Base-by-base conservation (phyloP, 139 green algal genomes). In the Coelastrella sp. region DNA sequence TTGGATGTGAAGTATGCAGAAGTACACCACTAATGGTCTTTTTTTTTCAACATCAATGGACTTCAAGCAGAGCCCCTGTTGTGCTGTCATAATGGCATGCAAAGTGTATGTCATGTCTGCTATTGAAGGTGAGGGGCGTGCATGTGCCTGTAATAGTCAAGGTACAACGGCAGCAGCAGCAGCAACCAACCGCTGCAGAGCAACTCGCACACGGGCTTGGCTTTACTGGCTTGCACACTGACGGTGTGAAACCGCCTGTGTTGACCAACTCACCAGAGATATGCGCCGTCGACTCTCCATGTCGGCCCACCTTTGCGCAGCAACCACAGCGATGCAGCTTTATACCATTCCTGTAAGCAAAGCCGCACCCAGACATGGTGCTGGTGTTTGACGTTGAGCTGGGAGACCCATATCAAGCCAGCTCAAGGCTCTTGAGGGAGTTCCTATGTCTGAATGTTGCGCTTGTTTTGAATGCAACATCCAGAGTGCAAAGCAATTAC, bases 201-300 rank as follows among this genome's bases (percentile, higher is more conserved):
- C 64, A 7, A 11, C 64, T 20, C 16, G 4, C 13, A 71, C 64
- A 7, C 64, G 64, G 64, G 64, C 64, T 71, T 71, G 11, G 8
- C 61, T 68, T 68, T 71, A 71, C 64, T 20, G 64, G 64, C 3
- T 71, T 71, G 64, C 16, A 20, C 11, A 71, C 13, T 71, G 11
- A 71, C 4, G 4, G 13, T 71, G 64, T 71, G 4, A 7, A 14
- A 71, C 4, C 16, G 64, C 13, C 3, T 7, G 64, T 71, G 64
- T 11, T 71, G 13, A 7, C 11, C 64, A 71, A 71, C 64, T 14
- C 64, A 71, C 93, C 93, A 95, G 3, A 95, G 20, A 58, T 93
- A 95, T 5, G 90, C 83, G 20, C 83, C 85, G 79, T 93, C 79
- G 2, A 94, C 85, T 4, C 79, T 73, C 83, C 93, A 94, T 20